Conservation (phyloP, 345 rosid genomes). For the Populus simonii region DNA sequence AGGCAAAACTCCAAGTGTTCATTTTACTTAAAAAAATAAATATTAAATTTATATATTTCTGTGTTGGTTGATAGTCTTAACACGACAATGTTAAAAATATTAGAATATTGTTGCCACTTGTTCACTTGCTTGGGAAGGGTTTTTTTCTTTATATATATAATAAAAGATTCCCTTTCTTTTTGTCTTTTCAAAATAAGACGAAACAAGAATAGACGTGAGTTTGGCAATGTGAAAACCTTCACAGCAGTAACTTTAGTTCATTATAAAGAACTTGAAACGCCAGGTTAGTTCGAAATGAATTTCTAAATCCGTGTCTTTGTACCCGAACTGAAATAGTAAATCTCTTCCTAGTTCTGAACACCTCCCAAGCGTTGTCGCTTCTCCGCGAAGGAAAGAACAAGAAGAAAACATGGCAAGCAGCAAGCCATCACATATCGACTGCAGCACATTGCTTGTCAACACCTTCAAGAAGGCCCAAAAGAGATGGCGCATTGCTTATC, state of each 20-base stretch:
- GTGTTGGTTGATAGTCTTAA: too few relatives aligned
- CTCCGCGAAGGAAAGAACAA: too few relatives aligned
- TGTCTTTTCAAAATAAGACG: too few relatives aligned
- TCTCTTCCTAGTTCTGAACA: not conserved
- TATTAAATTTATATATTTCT: too few relatives aligned
- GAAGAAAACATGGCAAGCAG: constrained; percentile 28
- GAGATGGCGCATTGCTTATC: constrained; percentile 63
- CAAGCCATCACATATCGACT: constrained; percentile 26
- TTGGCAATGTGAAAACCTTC: not conserved
- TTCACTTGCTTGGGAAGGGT: not conserved
- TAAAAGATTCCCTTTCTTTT: not conserved
- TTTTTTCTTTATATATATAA: too few relatives aligned
- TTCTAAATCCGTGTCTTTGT: not conserved
- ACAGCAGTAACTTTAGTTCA: not conserved
- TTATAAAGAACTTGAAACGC: not conserved
- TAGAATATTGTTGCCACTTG: not conserved
- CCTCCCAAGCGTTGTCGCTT: not conserved
- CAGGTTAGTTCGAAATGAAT: not conserved
- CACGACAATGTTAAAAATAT: too few relatives aligned
- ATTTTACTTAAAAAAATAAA: too few relatives aligned
- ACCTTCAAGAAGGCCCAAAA: constrained; percentile 49
- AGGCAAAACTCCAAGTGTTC: not conserved
- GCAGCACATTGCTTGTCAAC: constrained; percentile 30
- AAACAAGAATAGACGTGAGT: too few relatives aligned
- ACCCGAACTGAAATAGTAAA: not conserved